Evolutionary conservation across 495 filamentous ascomycete genomes (phyloP), one percentile per base, ranked within the genome.

Genomic region (Oleoguttula mirabilis): DNA sequence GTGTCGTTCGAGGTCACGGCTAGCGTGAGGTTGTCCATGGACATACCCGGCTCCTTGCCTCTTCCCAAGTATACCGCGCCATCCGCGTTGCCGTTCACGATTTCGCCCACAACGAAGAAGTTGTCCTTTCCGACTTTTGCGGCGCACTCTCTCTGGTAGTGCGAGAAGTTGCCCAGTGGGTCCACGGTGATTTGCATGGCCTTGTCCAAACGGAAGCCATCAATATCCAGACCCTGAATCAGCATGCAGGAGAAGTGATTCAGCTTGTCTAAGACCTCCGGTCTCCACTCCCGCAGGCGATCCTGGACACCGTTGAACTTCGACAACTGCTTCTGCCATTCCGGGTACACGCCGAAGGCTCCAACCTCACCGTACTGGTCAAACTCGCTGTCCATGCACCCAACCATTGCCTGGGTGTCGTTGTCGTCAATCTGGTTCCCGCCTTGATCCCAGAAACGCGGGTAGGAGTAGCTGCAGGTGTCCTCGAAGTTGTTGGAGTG

Each of bases 251-350:
- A 78, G 42, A 83, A 80, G 21, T 65, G 70, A 32, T 71, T 66
- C 21, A 85, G 56, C 32, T 73, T 72, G 25, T 71, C 64, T 19
- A 65, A 57, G 2, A 83, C 80, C 24, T 65, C 65, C 3, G 76
- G 74, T 10, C 70, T 52, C 80, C 80, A 84, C 48, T 82, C 80
- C 21, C 80, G 74, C 8, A 85, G 64, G 44, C 80, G 77, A 52
- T 85, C 80, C 57, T 85, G 80, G 3, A 83, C 80, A 25, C 71
- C 80, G 22, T 78, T 76, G 55, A 84, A 84, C 50, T 83, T 84
- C 11, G 79, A 70, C 32, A 85, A 63, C 58, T 84, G 71, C 51
- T 70, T 67, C 51, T 80, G 61, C 71, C 75, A 84, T 47, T 66
- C 62, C 3, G 57, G 50, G 48, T 66, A 67, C 24, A 55, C 54